Base-by-base conservation (phyloP, 148 eudicot species). In the Amaranthus cruentus region DNA sequence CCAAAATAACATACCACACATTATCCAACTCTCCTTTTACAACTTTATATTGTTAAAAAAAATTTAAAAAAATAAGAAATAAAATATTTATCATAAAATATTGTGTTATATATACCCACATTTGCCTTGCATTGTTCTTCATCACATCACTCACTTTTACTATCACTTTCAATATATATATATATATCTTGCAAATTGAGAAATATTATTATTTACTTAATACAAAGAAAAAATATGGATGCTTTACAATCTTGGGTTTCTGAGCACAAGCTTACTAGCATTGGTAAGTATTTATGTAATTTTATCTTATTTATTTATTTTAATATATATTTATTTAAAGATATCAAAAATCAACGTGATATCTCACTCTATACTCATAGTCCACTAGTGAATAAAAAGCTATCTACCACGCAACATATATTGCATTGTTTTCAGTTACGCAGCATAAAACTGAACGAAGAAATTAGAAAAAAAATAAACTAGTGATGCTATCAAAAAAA, bases 211-310 rank as follows among this genome's bases (percentile, higher is more conserved):
- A 28, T 28, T 28, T 28, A 28, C 38, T 28, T 28, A 28, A 28
- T 42, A 79, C 8, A 6, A 11, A 55, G 57, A 11, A 3, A 11
- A 56, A 76, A 55, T 6, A 91, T 92, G 95, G 92, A 85, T 70
- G 83, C 87, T 28, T 68, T 88, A 64, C 90, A 85, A 74, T 84
- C 95, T 52, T 92, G 97, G 97, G 83, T 92, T 74, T 78, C 83
- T 44, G 81, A 89, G 52, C 86, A 92, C 88, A 92, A 92, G 77
- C 95, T 92, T 73, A 81, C 95, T 55, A 88, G 88, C 87, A 84
- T 91, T 73, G 94, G 91, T 87, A 1, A 80, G 88, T 74, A 46
- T 10, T 2, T 38, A 13, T 63, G 9, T 3, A 21, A 11, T 78
- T 55, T 47, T 46, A 62, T 2, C 6, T 13, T 12, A 3, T 18